phyloP scores from a whole-genome alignment of 2,329 filamentous ascomycete species.

The Aphanoascus verrucosus region DNA sequence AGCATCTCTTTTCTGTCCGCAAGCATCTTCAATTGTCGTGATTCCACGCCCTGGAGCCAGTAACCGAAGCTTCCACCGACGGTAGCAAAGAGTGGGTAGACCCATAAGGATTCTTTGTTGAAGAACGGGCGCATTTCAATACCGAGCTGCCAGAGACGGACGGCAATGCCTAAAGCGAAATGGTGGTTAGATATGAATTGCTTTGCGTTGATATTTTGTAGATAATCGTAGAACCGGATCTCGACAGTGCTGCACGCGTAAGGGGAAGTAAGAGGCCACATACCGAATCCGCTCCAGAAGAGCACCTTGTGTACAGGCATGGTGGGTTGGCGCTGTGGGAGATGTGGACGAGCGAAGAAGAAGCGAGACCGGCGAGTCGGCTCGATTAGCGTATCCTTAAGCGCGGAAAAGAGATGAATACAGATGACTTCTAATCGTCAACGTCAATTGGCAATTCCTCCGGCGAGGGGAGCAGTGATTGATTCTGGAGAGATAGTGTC shows the following conservation, averaged over 20 bases:
- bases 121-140: conserved; percentile 97
- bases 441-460: too few species aligned
- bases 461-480: background rate
- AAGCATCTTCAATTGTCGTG: conserved; percentile 66
- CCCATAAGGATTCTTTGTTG: conserved; percentile 73
- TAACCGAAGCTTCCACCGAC: conserved; percentile 89
- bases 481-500: background rate
- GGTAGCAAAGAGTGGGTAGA: conserved; percentile 78
- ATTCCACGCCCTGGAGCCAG: conserved; percentile 86
- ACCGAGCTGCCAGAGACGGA: conserved; percentile 91
- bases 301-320: conserved; percentile 43
- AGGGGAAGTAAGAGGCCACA: conserved; percentile 25
- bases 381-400: background rate
- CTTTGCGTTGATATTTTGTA: background rate
- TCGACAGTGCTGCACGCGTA: background rate
- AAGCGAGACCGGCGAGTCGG: background rate
- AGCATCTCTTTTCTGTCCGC: conserved; percentile 67
- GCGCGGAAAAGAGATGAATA: background rate
- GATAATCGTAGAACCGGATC: background rate
- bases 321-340: conserved; percentile 16
- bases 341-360: conserved; percentile 13
- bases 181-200: background rate
- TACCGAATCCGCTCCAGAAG: conserved; percentile 70
- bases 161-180: conserved; percentile 60
- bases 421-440: background rate